Percentiles rank a stretch among this genome's conserved stretches.
Conservation (phyloP, 2,329 filamentous ascomycete genomes). For the Alternaria ethzedia region DNA sequence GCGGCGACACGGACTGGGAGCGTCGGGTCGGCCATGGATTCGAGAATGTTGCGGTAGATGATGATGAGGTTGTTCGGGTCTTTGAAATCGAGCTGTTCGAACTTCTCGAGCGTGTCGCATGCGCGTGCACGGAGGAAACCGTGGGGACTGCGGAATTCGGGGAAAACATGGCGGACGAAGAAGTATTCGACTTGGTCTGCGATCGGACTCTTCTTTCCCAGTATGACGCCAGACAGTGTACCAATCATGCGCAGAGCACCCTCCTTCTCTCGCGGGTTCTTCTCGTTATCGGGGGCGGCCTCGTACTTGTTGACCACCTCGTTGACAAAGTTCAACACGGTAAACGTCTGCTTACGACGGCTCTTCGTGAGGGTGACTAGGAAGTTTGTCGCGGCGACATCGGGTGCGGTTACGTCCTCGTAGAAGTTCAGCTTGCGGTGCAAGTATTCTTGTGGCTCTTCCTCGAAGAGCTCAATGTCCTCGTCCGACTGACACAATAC, state of each 20-base stretch:
- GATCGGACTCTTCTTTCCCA: conserved; percentile 98
- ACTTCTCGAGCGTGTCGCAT: conserved; percentile 97
- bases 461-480: conserved; percentile 90
- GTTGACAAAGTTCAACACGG: conserved; percentile 94
- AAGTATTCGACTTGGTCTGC: conserved; percentile 98
- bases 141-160: conserved; percentile 90
- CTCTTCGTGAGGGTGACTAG: conserved; percentile 92
- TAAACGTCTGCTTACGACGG: conserved; percentile 93
- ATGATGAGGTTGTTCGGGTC: conserved; percentile 93
- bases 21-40: conserved; percentile 94
- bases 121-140: conserved; percentile 93
- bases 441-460: conserved; percentile 94
- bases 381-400: conserved; percentile 96
- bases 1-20: conserved; percentile 94
- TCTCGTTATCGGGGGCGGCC: conserved; percentile 79
- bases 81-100: conserved; percentile 96
- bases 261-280: conserved; percentile 94
- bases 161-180: conserved; percentile 97
- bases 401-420: conserved; percentile 93
- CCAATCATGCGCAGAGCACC: conserved; percentile 97
- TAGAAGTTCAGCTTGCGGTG: conserved; percentile 98
- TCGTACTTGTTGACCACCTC: conserved; percentile 94
- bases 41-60: conserved; percentile 95
- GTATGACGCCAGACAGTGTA: conserved; percentile 88
- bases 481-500: conserved; percentile 91